Conservation (phyloP, 371 early-diverging fungal genomes). For the Mucor irregularis region DNA sequence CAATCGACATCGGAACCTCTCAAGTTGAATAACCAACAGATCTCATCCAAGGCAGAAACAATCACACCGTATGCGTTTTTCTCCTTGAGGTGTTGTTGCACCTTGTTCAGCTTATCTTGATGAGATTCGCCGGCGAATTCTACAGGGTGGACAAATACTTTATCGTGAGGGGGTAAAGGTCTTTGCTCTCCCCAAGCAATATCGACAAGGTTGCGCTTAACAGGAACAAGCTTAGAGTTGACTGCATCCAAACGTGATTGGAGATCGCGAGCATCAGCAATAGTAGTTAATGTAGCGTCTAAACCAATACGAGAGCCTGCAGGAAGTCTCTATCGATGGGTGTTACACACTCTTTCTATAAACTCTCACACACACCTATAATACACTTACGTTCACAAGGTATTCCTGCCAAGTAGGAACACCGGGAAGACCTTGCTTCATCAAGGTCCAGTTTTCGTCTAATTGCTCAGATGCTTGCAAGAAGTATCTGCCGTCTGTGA, state of each 20-base stretch:
- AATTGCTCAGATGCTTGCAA: conserved; percentile 95
- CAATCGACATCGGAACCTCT: conserved; percentile 97
- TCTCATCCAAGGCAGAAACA: conserved; percentile 89
- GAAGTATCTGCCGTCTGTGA: conserved; percentile 99
- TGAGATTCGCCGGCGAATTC: conserved; percentile 62
- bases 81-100: conserved; percentile 59
- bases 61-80: conserved; percentile 73
- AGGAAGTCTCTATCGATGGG: conserved; percentile 53
- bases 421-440: conserved; percentile 87
- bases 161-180: conserved; percentile 66
- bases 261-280: conserved; percentile 67
- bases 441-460: conserved; percentile 87
- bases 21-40: conserved; percentile 97
- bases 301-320: conserved; percentile 77
- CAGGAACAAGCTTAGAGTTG: conserved; percentile 57
- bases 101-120: conserved; percentile 59
- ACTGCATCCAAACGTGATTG: conserved; percentile 51
- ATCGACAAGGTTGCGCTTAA: conserved; percentile 78
- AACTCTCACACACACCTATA: no score
- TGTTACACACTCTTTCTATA: no score
- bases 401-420: conserved; percentile 92
- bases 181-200: conserved; percentile 72
- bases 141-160: conserved; percentile 64
- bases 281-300: conserved; percentile 79
- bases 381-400: conserved; percentile 55